Base-by-base conservation (phyloP, 176 grass and related monocot genomes). In the Musa acuminata region DNA sequence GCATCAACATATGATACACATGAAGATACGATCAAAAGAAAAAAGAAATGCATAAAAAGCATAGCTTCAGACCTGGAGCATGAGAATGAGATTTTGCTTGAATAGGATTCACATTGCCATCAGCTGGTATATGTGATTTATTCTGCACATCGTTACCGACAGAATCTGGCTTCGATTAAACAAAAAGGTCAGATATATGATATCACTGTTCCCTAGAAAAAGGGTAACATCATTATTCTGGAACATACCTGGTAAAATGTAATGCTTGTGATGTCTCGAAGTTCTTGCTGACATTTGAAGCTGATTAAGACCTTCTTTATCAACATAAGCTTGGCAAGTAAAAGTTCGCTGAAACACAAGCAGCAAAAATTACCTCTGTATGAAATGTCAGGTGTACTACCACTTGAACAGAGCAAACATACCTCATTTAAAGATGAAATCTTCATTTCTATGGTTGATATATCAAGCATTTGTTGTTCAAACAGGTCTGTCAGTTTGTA, bases 291-390 rank as follows among this genome's bases (percentile, higher is more conserved):
- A 77, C 91, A 94, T 84, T 24, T 84, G 84, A 76, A 91, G 95
- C 77, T 99, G 91, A 75, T 84, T 87, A 67, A 89, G 55, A 76
- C 86, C 95, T 89, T 99, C 95, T 83, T 94, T 99, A 67, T 99
- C 88, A 52, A 85, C 89, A 82, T 91, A 99, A 76, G 83, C 87
- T 82, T 94, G 86, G 82, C 91, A 99, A 22, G 84, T 89, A 13
- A 82, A 85, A 10, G 93, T 81, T 87, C 83, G 82, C 95, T 99
- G 75, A 78, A 86, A 52, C 62, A 74, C 49, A 3, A 55, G 64
- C 51, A 29, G 8, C 27, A 52, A 54, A 51, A 64, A 77, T 59
- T 69, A 22, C 63, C 8, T 60, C 16, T 26, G 19, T 3, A 11
- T 19, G 21, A 50, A 2, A 2, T 50, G 16, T 49, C 49, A 69